Conservation (phyloP, 768 basidiomycete genomes). For the Gloeostereum incarnatum region DNA sequence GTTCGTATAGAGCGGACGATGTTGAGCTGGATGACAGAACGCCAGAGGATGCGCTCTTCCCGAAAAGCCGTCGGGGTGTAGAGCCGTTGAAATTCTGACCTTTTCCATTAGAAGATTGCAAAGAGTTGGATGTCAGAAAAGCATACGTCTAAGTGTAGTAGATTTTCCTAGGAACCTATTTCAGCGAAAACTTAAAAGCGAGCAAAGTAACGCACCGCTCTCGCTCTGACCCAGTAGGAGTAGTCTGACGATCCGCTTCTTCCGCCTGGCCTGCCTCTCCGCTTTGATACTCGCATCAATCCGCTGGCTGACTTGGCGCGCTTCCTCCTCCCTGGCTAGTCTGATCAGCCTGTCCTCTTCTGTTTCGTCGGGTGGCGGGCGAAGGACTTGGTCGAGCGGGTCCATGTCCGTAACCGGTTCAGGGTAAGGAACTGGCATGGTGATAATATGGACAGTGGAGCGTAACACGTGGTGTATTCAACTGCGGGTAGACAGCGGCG, state of each 20-base stretch:
- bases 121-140: background rate
- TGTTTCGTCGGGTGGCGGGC: constrained; percentile 61
- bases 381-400: constrained; percentile 57
- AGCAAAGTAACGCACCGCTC: constrained; percentile 36
- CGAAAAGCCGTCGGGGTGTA: constrained; percentile 71
- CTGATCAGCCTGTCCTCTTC: constrained; percentile 45
- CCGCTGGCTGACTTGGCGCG: constrained; percentile 49
- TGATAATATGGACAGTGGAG: too few species aligned
- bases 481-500: too few species aligned
- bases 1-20: constrained; percentile 68
- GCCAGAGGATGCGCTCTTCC: constrained; percentile 74
- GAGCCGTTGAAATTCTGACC: constrained; percentile 63
- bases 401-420: too few species aligned
- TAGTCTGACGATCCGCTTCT: constrained; percentile 62
- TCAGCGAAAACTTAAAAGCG: background rate
- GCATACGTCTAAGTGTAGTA: constrained; percentile 73
- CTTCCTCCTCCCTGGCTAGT: constrained; percentile 55
- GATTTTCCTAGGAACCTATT: constrained; percentile 49
- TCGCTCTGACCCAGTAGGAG: constrained; percentile 78
- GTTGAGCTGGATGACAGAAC: constrained; percentile 76
- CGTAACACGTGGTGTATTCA: too few species aligned
- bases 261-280: constrained; percentile 52
- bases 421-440: too few species aligned
- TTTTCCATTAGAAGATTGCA: background rate
- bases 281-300: constrained; percentile 71